These are phyloP conservation scores for Ricinus communis DNA, from an alignment of 345 rosid genomes.

Conservation along the genomic window DNA sequence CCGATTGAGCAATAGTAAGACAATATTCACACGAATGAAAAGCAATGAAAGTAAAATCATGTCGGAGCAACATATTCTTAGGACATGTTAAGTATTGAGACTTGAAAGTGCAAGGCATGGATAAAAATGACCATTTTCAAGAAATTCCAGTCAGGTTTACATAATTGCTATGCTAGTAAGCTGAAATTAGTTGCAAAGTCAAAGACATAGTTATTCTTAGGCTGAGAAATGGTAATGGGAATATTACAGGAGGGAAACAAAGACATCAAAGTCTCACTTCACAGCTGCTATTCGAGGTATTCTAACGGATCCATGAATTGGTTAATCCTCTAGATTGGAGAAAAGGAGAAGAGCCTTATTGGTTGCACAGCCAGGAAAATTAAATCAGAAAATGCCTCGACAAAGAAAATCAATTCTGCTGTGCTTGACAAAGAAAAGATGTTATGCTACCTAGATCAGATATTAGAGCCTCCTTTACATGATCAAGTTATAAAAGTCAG, in stretches of 20 bases:
- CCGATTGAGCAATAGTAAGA: conserved; percentile 1
- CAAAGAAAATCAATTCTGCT: neutral
- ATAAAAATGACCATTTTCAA: neutral
- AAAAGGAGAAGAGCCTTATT: no score
- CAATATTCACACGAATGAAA: neutral
- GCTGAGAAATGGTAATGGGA: neutral
- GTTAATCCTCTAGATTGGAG: no score
- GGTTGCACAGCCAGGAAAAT: no score
- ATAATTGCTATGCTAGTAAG: neutral
- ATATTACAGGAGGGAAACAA: neutral
- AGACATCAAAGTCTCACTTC: neutral
- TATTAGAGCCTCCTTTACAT: no score
- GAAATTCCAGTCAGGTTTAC: neutral
- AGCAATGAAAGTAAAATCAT: neutral
- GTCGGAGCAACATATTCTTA: neutral
- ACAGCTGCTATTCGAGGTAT: no score
- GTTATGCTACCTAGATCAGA: no score
- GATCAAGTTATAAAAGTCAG: no score
- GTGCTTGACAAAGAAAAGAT: no score
- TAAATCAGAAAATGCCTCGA: neutral
- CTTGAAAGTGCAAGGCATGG: neutral
- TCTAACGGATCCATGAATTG: no score
- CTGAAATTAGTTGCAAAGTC: neutral
- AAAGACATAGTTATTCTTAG: neutral
- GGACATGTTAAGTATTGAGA: neutral